These are phyloP conservation scores for Tephrocybe rancida DNA, from an alignment of 768 basidiomycete species.

Conservation along the genomic window DNA sequence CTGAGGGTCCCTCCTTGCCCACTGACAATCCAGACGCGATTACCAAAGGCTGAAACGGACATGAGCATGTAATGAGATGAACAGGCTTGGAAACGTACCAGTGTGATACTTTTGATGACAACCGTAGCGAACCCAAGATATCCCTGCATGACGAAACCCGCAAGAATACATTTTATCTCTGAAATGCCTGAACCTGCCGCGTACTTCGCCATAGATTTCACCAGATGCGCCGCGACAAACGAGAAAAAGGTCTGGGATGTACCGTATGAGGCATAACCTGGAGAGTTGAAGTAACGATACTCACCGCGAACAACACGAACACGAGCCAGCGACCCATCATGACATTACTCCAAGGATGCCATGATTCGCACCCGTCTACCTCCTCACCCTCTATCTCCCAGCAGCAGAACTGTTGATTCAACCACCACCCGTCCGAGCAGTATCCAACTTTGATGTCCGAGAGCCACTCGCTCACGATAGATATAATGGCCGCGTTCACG, in stretches of 20 bases:
- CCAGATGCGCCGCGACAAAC: conserved; percentile 86
- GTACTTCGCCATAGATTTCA: conserved; percentile 86
- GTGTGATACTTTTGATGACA: conserved; percentile 89
- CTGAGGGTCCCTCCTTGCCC: conserved; percentile 98
- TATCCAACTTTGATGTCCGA: conserved; percentile 98
- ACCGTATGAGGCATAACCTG: conserved; percentile 3
- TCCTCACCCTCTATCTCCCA: conserved; percentile 91
- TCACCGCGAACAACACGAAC: conserved; percentile 88
- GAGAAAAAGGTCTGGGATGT: conserved; percentile 72
- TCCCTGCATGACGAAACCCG: conserved; percentile 96
- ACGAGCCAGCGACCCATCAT: conserved; percentile 76
- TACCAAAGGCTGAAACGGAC: conserved; percentile 75
- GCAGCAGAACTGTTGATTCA: conserved; percentile 97
- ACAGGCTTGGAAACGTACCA: conserved; percentile 54
- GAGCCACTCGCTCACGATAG: conserved; percentile 95
- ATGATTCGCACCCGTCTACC: conserved; percentile 82
- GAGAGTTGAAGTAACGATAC: conserved; percentile 27
- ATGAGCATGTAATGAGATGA: background rate
- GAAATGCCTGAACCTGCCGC: conserved; percentile 98
- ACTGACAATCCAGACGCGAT: conserved; percentile 97
- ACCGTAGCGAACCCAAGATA: conserved; percentile 91
- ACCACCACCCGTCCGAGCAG: conserved; percentile 97
- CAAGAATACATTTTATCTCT: conserved; percentile 97
- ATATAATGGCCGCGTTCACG: conserved; percentile 91
- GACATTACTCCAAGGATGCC: conserved; percentile 87